These are phyloP conservation scores for Jimgerdemannia flammicorona DNA, from an alignment of 192 early-diverging fungal species.

Conservation along the genomic window DNA sequence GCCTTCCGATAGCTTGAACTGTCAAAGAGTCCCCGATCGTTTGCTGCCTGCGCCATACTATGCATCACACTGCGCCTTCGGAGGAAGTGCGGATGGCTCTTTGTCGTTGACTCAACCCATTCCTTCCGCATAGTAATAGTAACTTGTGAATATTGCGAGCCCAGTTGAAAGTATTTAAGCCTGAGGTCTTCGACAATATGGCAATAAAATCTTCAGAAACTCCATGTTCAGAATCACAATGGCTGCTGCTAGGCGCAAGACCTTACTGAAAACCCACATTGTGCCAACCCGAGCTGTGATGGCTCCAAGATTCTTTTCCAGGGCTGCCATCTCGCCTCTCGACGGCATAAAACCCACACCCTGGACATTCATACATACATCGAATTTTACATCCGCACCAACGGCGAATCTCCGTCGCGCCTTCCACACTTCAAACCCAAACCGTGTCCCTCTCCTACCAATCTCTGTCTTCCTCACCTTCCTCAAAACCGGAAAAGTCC, in stretches of 20 bases:
- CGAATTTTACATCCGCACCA: not conserved
- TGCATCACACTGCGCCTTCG: too few species aligned
- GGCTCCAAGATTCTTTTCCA: not conserved
- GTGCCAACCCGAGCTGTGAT: not conserved
- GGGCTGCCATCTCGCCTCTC: not conserved
- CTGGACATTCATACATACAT: not conserved
- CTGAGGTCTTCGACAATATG: too few species aligned
- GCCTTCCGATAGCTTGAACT: too few species aligned
- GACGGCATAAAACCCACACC: not conserved
- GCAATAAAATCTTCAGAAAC: too few species aligned
- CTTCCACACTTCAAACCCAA: conserved; percentile 21
- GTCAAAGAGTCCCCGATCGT: too few species aligned
- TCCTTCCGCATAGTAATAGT: too few species aligned
- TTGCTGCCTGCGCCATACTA: too few species aligned
- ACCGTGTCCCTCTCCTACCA: conserved; percentile 22
- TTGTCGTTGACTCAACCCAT: too few species aligned
- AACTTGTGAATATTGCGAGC: too few species aligned
- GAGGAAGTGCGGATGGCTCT: too few species aligned
- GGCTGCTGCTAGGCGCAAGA: too few species aligned
- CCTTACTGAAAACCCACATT: not conserved
- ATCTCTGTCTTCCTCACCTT: conserved; percentile 21
- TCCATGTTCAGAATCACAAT: not conserved
- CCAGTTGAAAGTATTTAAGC: not conserved
- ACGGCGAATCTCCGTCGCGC: not conserved
- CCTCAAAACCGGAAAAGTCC: conserved; percentile 28